A percentile compares a stretch with the other conserved stretches of the same genome.
Conservation (phyloP, 768 basidiomycete species). For the Leccinum longicurvipes region DNA sequence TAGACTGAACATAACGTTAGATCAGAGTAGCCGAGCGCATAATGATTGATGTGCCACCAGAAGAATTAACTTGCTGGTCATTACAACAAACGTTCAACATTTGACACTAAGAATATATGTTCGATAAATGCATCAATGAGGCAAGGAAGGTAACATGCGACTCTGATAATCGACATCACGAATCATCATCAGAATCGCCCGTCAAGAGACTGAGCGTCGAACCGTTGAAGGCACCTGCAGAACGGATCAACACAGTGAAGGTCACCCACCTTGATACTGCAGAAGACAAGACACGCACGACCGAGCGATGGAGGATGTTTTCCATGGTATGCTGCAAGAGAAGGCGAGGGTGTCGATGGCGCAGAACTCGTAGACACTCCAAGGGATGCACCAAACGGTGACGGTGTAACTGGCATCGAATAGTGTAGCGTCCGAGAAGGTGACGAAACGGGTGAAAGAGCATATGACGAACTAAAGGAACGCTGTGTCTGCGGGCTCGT, state of each 20-base stretch:
- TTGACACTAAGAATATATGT: slow-evolving; percentile 1
- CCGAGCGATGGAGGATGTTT: slow-evolving; percentile 34
- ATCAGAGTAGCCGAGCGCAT: background rate
- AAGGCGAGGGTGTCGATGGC: slow-evolving; percentile 36
- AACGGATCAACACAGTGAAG: background rate
- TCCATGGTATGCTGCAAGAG: slow-evolving; percentile 39
- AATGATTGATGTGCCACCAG: background rate
- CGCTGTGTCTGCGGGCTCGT: slow-evolving; percentile 29
- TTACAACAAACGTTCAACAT: slow-evolving; percentile 2
- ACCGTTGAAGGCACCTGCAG: slow-evolving; percentile 28
- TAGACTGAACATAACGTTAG: background rate
- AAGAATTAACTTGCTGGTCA: background rate
- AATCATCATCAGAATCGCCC: slow-evolving; percentile 30
- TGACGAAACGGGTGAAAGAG: slow-evolving; percentile 29
- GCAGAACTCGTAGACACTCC: slow-evolving; percentile 27
- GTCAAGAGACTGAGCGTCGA: slow-evolving; percentile 25
- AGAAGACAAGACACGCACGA: slow-evolving; percentile 27
- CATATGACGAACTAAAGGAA: slow-evolving; percentile 30
- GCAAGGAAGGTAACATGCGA: background rate
- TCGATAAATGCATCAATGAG: slow-evolving; percentile 9
- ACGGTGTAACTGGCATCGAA: slow-evolving; percentile 36
- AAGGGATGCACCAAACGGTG: slow-evolving; percentile 36
- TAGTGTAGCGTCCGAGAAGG: slow-evolving; percentile 33
- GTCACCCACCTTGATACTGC: background rate
- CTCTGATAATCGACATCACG: slow-evolving; percentile 6